These are phyloP conservation scores for Ascochyta fabae DNA, from an alignment of 2,329 filamentous ascomycete genomes.

Conservation along the genomic window DNA sequence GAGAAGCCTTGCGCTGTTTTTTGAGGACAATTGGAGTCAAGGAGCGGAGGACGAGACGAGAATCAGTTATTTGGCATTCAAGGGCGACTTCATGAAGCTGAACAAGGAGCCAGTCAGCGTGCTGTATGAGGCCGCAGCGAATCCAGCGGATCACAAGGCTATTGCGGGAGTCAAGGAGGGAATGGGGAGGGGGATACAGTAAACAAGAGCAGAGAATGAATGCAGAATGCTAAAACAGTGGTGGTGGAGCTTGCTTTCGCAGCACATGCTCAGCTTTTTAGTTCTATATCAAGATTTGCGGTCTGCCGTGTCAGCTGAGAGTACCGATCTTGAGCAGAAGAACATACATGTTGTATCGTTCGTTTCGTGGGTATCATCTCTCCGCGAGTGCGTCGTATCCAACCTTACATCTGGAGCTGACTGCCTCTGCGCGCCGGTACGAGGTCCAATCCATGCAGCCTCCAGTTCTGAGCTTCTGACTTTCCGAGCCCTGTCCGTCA, in stretches of 20 bases:
- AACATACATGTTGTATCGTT: constrained; percentile 15
- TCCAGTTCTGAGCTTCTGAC: not conserved
- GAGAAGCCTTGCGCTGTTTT: constrained; percentile 82
- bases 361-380: constrained; percentile 21
- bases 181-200: constrained; percentile 46
- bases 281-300: not conserved
- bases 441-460: too few species aligned
- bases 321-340: not conserved
- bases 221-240: not conserved
- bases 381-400: not conserved
- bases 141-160: constrained; percentile 81
- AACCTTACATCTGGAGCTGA: not conserved
- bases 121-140: constrained; percentile 91
- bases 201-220: not conserved
- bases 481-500: not conserved
- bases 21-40: constrained; percentile 83
- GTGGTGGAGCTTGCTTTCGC: not conserved
- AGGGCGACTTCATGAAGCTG: constrained; percentile 89
- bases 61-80: constrained; percentile 86
- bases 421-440: not conserved
- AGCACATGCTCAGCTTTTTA: not conserved
- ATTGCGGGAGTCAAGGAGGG: constrained; percentile 49
- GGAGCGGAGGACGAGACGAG: constrained; percentile 81
- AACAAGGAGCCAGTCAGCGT: constrained; percentile 84
- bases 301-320: constrained; percentile 9